A percentile compares a stretch with the other conserved stretches of the same genome.
phyloP scores from a whole-genome alignment of 2,329 filamentous ascomycete species.

The Aspergillus luchuensis region DNA sequence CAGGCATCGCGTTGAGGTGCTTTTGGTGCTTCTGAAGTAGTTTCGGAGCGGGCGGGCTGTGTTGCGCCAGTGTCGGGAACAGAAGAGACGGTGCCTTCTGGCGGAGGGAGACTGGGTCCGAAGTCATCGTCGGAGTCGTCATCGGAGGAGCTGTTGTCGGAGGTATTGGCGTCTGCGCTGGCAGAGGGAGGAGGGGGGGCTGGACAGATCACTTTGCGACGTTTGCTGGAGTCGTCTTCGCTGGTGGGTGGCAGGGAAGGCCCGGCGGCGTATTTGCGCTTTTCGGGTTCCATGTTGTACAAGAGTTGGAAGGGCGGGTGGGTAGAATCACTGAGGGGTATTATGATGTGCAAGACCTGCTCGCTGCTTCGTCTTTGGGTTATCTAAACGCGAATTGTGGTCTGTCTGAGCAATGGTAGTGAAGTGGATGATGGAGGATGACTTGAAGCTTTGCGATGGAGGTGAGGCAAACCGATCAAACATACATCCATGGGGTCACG shows the following conservation, averaged over 20 bases:
- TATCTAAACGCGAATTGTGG: too few relatives aligned
- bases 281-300: slow-evolving; percentile 14
- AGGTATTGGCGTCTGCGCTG: slow-evolving; percentile 23
- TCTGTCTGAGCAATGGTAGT: not conserved
- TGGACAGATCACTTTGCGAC: slow-evolving; percentile 57
- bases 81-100: slow-evolving; percentile 16
- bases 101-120: slow-evolving; percentile 43
- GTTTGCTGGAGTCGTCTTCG: slow-evolving; percentile 38
- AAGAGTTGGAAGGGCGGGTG: too few relatives aligned
- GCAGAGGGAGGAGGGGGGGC: slow-evolving; percentile 54
- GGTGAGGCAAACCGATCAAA: not conserved
- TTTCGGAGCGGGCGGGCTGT: slow-evolving; percentile 27
- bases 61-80: not conserved
- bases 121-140: slow-evolving; percentile 44
- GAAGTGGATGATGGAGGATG: not conserved
- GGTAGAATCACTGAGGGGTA: too few relatives aligned
- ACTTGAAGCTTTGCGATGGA: not conserved
- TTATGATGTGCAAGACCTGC: not conserved
- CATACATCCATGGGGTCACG: not conserved
- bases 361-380: not conserved
- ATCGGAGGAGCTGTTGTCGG: slow-evolving; percentile 34
- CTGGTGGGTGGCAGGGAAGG: slow-evolving; percentile 13
- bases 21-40: not conserved
- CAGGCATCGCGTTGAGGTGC: slow-evolving; percentile 72
- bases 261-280: slow-evolving; percentile 24